These are phyloP conservation scores for Thozetella sp. DNA, from an alignment of 495 filamentous ascomycete genomes.

Conservation along the genomic window DNA sequence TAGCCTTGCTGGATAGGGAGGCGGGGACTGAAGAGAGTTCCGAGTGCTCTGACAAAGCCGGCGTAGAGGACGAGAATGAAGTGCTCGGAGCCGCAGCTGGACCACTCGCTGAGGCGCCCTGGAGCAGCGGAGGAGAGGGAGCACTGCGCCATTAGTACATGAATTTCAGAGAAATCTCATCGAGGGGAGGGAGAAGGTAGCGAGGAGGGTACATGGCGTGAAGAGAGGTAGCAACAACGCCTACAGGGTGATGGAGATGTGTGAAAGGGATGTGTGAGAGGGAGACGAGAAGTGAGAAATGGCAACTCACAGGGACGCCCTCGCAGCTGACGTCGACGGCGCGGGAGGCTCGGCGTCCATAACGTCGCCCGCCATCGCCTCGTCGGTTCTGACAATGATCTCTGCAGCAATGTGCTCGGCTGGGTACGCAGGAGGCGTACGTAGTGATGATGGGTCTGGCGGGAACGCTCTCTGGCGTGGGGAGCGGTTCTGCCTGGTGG, in stretches of 20 bases:
- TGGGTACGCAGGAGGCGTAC: neutral
- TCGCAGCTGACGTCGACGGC: neutral
- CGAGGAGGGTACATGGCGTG: neutral
- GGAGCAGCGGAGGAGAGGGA: neutral
- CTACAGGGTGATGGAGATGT: no score
- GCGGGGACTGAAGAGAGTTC: slow-evolving; percentile 45
- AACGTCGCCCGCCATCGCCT: slow-evolving; percentile 20
- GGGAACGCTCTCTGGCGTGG: neutral
- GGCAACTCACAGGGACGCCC: neutral
- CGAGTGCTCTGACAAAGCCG: slow-evolving; percentile 37
- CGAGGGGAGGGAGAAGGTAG: neutral
- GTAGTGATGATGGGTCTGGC: neutral
- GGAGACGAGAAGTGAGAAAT: no score
- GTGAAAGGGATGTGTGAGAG: no score
- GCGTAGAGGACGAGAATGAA: slow-evolving; percentile 28
- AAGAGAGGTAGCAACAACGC: no score
- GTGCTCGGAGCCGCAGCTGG: slow-evolving; percentile 3
- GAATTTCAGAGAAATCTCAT: neutral
- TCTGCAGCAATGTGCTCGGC: slow-evolving; percentile 32
- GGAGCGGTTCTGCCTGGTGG: neutral
- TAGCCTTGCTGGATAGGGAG: slow-evolving; percentile 56
- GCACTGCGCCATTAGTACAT: neutral
- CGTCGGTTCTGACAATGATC: slow-evolving; percentile 37
- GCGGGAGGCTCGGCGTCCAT: slow-evolving; percentile 7
- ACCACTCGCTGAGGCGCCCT: neutral